Evolutionary conservation across 192 early-diverging fungal species (phyloP).

Genomic region (Coemansia sp.): DNA sequence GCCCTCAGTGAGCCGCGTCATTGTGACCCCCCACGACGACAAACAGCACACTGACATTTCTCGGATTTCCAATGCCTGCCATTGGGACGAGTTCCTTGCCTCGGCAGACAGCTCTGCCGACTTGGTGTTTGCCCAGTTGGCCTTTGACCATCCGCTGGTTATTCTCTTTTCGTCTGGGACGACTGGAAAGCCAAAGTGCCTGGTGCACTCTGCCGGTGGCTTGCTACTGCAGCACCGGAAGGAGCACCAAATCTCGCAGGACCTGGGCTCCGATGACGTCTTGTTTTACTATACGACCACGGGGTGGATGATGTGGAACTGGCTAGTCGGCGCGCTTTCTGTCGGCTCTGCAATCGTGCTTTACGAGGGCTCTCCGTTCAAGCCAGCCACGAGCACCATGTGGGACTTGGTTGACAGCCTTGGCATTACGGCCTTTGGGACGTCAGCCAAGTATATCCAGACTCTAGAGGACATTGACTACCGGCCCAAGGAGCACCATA

Average conservation of each 20-base stretch:
- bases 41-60: conserved; percentile 27
- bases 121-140: conserved; percentile 79
- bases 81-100: conserved; percentile 62
- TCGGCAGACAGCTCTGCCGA: conserved; percentile 28
- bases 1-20: conserved; percentile 68
- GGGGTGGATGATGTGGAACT: conserved; percentile 99
- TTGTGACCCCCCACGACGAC: conserved; percentile 77
- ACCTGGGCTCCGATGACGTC: conserved; percentile 71
- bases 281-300: conserved; percentile 90
- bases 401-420: conserved; percentile 80
- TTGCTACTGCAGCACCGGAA: conserved; percentile 90
- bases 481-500: conserved; percentile 62
- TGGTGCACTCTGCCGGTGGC: conserved; percentile 92
- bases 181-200: conserved; percentile 94
- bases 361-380: conserved; percentile 95
- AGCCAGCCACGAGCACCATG: conserved; percentile 69
- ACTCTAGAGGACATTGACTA: conserved; percentile 75
- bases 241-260: conserved; percentile 88
- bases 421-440: conserved; percentile 86
- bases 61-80: conserved; percentile 27
- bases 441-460: conserved; percentile 95
- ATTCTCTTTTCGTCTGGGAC: conserved; percentile 95
- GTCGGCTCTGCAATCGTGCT: conserved; percentile 78
- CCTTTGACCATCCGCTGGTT: conserved; percentile 88
- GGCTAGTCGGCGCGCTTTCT: conserved; percentile 82